These are phyloP conservation scores for Furcasterigmium furcatum DNA, from an alignment of 2,329 filamentous ascomycete genomes.

Conservation along the genomic window DNA sequence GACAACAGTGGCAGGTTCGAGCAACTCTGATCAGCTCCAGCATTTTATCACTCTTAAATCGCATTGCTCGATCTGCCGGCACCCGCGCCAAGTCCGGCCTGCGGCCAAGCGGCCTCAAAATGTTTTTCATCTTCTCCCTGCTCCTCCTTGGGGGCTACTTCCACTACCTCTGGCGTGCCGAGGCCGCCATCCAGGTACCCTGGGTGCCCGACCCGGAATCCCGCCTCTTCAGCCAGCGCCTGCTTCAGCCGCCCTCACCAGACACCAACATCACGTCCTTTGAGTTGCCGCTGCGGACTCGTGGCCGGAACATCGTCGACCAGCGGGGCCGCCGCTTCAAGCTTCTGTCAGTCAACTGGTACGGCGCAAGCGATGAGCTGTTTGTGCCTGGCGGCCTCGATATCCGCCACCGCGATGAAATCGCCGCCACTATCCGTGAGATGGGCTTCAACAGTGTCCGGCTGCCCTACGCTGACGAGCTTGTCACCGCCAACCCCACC, in stretches of 20 bases:
- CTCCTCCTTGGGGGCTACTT: slow-evolving; percentile 32
- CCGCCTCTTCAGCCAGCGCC: slow-evolving; percentile 43
- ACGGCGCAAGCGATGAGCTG: slow-evolving; percentile 65
- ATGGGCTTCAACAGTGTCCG: slow-evolving; percentile 71
- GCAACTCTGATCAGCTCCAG: no score
- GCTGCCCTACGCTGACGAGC: slow-evolving; percentile 66
- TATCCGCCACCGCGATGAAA: slow-evolving; percentile 56
- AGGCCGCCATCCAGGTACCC: slow-evolving; percentile 37
- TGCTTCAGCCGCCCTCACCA: slow-evolving; percentile 40
- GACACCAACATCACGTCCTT: slow-evolving; percentile 43
- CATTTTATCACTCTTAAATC: no score
- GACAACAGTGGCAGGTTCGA: no score
- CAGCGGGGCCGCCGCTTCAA: slow-evolving; percentile 53
- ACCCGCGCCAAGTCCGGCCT: background rate
- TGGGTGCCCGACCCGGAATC: slow-evolving; percentile 49
- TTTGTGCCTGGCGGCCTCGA: slow-evolving; percentile 64
- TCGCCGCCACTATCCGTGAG: slow-evolving; percentile 55
- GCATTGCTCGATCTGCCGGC: no score
- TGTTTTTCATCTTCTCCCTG: slow-evolving; percentile 33
- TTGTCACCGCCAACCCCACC: slow-evolving; percentile 58
- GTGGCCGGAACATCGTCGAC: slow-evolving; percentile 60
- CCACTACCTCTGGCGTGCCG: slow-evolving; percentile 40
- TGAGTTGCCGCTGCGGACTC: slow-evolving; percentile 54
- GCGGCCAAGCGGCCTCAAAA: slow-evolving; percentile 14
- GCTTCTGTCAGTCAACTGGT: slow-evolving; percentile 67